Conservation (phyloP, 2,329 filamentous ascomycete genomes). For the Furcasterigmium sp. region DNA sequence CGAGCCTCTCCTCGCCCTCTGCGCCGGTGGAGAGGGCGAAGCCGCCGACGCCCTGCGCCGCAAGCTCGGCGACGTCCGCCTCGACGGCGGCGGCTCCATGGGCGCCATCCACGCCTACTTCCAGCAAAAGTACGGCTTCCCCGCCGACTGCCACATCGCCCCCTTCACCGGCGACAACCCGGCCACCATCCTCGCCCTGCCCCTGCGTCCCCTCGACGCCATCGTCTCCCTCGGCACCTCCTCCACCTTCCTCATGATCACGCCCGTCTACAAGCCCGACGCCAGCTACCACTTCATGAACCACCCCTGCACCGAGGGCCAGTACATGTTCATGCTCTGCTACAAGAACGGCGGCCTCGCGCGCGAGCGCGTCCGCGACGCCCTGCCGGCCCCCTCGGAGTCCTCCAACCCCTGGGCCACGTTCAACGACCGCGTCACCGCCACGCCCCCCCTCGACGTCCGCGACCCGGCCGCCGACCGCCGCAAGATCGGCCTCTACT, state of each 20-base stretch:
- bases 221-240: conserved; percentile 94
- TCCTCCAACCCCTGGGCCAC: conserved; percentile 68
- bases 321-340: conserved; percentile 99
- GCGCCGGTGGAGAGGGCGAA: conserved; percentile 57
- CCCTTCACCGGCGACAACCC: conserved; percentile 97
- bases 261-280: conserved; percentile 83
- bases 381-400: no score
- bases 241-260: conserved; percentile 97
- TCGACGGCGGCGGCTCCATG: conserved; percentile 75
- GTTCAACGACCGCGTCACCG: conserved; percentile 73
- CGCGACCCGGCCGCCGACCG: conserved; percentile 37
- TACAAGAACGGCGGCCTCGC: conserved; percentile 98
- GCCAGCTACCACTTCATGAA: conserved; percentile 97
- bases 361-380: conserved; percentile 82
- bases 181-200: conserved; percentile 86
- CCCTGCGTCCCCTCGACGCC: conserved; percentile 80
- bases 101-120: conserved; percentile 78
- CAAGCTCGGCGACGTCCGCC: conserved; percentile 76
- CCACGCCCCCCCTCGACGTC: conserved; percentile 65
- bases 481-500: conserved; percentile 91
- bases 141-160: conserved; percentile 65
- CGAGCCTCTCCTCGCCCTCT: conserved; percentile 67
- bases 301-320: conserved; percentile 80
- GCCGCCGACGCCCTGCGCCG: conserved; percentile 53
- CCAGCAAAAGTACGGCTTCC: conserved; percentile 71